phyloP scores from a whole-genome alignment of 1,284 basidiomycete genomes.

The Malassezia caprae region DNA sequence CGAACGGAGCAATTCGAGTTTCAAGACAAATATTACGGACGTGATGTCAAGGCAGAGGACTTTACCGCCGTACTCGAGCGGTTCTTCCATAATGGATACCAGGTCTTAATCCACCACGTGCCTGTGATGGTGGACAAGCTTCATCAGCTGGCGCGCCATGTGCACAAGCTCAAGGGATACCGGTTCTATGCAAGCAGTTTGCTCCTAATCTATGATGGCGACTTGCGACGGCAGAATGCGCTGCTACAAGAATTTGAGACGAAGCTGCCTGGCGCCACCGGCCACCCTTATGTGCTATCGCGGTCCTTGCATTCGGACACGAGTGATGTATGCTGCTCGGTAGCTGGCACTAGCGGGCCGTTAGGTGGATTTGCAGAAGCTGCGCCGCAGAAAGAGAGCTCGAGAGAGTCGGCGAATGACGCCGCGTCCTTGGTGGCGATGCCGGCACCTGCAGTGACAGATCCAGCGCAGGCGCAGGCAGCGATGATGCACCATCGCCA shows the following conservation, averaged over 20 bases:
- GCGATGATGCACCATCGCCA: neutral
- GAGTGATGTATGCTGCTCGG: neutral
- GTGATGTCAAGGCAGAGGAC: constrained; percentile 73
- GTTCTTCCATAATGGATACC: constrained; percentile 77
- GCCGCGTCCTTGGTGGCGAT: constrained; percentile 7
- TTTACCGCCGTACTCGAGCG: constrained; percentile 71
- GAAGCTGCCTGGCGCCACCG: neutral
- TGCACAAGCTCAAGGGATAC: constrained; percentile 77
- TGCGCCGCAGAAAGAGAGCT: neutral
- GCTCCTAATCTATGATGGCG: constrained; percentile 94
- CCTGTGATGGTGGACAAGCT: constrained; percentile 82
- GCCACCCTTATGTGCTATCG: neutral
- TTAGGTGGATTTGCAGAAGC: neutral
- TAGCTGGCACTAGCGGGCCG: neutral
- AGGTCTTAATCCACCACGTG: constrained; percentile 78
- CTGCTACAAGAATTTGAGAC: constrained; percentile 42
- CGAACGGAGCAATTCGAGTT: constrained; percentile 64
- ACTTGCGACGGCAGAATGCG: constrained; percentile 67
- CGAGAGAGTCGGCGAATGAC: neutral
- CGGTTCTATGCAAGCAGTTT: constrained; percentile 96
- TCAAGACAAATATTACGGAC: constrained; percentile 93
- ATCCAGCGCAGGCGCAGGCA: neutral
- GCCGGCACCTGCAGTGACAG: constrained; percentile 1
- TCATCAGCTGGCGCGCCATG: constrained; percentile 82
- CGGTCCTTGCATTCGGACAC: neutral